These are phyloP conservation scores for Teratosphaeria gauchensis DNA, from an alignment of 2,329 filamentous ascomycete genomes.

Conservation along the genomic window DNA sequence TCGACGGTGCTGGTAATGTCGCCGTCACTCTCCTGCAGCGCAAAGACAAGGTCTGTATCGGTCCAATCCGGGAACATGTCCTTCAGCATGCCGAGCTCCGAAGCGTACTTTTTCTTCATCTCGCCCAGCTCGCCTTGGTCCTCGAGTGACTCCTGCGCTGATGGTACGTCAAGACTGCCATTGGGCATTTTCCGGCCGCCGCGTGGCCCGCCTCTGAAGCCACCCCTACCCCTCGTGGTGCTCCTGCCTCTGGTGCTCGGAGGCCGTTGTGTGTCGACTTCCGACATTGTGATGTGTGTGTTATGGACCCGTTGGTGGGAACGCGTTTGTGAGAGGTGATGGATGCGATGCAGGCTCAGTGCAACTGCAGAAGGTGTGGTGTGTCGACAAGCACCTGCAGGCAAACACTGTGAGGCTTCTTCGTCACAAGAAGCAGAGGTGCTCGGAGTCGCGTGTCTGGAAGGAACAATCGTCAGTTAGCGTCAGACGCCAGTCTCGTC, in stretches of 20 bases:
- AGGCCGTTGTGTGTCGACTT: conserved; percentile 70
- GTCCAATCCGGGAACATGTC: conserved; percentile 95
- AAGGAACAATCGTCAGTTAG: neutral
- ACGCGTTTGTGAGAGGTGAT: neutral
- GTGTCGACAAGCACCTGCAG: neutral
- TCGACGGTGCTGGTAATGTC: conserved; percentile 63
- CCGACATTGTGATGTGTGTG: conserved; percentile 62
- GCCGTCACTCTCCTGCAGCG: conserved; percentile 77
- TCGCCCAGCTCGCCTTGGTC: conserved; percentile 86
- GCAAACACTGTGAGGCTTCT: neutral
- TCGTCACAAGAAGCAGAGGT: neutral
- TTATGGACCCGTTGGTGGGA: conserved; percentile 5
- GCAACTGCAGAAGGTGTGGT: neutral
- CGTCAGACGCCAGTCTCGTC: neutral
- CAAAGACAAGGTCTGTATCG: conserved; percentile 86
- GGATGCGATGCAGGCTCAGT: neutral
- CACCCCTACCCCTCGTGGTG: conserved; percentile 72
- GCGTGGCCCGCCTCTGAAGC: conserved; percentile 45
- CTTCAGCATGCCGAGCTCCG: conserved; percentile 70
- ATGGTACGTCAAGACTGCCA: conserved; percentile 42
- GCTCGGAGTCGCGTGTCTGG: neutral
- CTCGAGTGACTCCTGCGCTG: conserved; percentile 50
- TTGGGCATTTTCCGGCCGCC: conserved; percentile 47
- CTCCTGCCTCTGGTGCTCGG: conserved; percentile 80
- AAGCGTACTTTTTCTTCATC: conserved; percentile 80